Evolutionary conservation across 495 filamentous ascomycete genomes (phyloP), one percentile per base, ranked within the genome.

Genomic region (Halenospora varia): DNA sequence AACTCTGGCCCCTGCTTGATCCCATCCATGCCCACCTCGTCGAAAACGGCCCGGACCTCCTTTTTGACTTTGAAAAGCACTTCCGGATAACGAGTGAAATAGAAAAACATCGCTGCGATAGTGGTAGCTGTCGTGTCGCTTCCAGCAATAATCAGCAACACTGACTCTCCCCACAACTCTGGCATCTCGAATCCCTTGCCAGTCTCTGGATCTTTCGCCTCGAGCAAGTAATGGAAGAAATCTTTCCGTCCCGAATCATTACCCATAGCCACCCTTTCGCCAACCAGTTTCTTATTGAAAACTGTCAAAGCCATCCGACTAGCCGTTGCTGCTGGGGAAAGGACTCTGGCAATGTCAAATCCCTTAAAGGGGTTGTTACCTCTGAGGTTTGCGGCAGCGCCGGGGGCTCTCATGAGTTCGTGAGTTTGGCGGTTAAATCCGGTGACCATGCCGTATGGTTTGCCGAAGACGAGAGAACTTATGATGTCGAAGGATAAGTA

Each of bases 41-140:
- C 6, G 57, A 77, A 77, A 0, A 58, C 62, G 8, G 49, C 55
- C 13, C 64, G 60, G 19, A 75, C 63, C 51, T 77, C 74, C 15
- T 47, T 4, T 1, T 60, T 52, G 6, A 71, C 53, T 10, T 54
- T 62, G 10, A 29, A 20, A 46, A 67, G 68, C 11, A 40, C 49
- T 17, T 48, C 26, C 9, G 71, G 68, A 3, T 66, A 52, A 0
- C 58, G 64, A 0, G 56, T 50, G 2, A 76, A 62, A 55, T 75
- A 76, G 66, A 70, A 73, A 45, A 73, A 65, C 2, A 59, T 52
- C 0, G 68, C 65, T 13, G 57, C 23, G 20, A 73, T 48, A 20
- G 62, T 52, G 10, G 60, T 68, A 10, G 72, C 55, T 10, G 63
- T 63, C 52, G 67, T 73, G 50, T 70, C 68, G 11, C 50, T 25